Evolutionary conservation across 2,329 filamentous ascomycete species (phyloP).

Genomic region (Neodidymelliopsis sp.): DNA sequence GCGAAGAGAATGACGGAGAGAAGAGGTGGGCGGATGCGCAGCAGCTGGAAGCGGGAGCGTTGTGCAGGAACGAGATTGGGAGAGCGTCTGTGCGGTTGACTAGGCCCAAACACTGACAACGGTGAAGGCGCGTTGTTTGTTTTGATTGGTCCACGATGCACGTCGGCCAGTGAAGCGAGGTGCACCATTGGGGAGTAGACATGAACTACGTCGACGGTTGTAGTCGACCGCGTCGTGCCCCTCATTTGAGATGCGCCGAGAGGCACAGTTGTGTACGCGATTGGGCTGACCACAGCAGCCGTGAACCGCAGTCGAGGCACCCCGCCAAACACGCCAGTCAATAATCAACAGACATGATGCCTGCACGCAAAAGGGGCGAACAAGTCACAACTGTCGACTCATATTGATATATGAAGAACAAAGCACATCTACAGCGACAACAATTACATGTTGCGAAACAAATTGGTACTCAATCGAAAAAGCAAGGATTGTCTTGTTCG

Average conservation of each 20-base stretch:
- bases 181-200: constrained; percentile 17
- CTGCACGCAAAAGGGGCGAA: constrained; percentile 11
- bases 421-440: no score
- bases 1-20: constrained; percentile 18
- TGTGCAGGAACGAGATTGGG: constrained; percentile 23
- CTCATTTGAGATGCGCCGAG: constrained; percentile 21
- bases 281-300: constrained; percentile 16
- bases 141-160: constrained; percentile 25
- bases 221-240: constrained; percentile 26
- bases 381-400: no score
- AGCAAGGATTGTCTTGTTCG: no score
- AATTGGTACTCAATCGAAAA: no score
- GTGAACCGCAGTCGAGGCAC: not conserved
- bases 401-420: no score
- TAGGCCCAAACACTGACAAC: constrained; percentile 29
- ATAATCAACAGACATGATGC: constrained; percentile 10
- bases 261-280: constrained; percentile 25
- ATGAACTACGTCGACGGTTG: constrained; percentile 23
- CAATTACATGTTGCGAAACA: no score
- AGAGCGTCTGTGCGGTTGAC: constrained; percentile 18
- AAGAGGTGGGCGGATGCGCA: constrained; percentile 7
- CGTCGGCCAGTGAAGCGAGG: no score
- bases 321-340: constrained; percentile 1
- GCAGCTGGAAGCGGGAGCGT: constrained; percentile 7
- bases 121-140: constrained; percentile 12